Conservation (phyloP, 2,329 filamentous ascomycete genomes). For the Fusarium multiceps region DNA sequence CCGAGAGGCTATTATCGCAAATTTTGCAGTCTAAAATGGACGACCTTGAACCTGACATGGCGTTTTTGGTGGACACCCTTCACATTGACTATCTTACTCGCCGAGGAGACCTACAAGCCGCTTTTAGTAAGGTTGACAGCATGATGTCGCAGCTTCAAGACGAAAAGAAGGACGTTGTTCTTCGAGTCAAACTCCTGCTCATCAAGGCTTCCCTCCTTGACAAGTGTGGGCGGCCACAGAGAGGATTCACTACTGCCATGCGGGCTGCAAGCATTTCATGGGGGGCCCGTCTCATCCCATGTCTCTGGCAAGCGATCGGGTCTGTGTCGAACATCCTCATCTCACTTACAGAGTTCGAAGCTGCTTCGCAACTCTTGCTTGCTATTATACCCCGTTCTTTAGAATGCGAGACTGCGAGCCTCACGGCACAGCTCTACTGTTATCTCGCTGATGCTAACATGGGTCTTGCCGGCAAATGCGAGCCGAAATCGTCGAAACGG, state of each 20-base stretch:
- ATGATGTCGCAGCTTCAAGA: constrained; percentile 57
- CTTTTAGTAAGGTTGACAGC: constrained; percentile 60
- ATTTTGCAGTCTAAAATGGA: constrained; percentile 63
- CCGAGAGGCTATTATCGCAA: constrained; percentile 62
- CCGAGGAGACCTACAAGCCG: constrained; percentile 59
- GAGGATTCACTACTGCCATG: constrained; percentile 80
- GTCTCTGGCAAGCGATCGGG: constrained; percentile 78
- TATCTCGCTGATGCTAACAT: constrained; percentile 81
- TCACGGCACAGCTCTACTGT: constrained; percentile 75
- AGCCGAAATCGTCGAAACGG: constrained; percentile 56
- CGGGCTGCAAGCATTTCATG: constrained; percentile 80
- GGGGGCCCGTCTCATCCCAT: constrained; percentile 73
- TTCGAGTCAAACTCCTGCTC: constrained; percentile 77
- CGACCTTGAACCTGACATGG: constrained; percentile 64
- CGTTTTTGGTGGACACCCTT: constrained; percentile 62
- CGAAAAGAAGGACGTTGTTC: constrained; percentile 65
- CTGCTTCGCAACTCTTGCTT: constrained; percentile 72
- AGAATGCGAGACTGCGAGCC: constrained; percentile 72
- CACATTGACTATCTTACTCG: constrained; percentile 64
- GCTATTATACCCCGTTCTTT: constrained; percentile 80
- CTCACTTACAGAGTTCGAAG: constrained; percentile 75
- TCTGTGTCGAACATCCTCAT: constrained; percentile 76
- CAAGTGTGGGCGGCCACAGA: constrained; percentile 74
- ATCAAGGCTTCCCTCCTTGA: constrained; percentile 78
- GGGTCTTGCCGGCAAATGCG: constrained; percentile 73